These are phyloP conservation scores for Porcisia deanei DNA, from an alignment of 208 protist species.

Conservation along the genomic window DNA sequence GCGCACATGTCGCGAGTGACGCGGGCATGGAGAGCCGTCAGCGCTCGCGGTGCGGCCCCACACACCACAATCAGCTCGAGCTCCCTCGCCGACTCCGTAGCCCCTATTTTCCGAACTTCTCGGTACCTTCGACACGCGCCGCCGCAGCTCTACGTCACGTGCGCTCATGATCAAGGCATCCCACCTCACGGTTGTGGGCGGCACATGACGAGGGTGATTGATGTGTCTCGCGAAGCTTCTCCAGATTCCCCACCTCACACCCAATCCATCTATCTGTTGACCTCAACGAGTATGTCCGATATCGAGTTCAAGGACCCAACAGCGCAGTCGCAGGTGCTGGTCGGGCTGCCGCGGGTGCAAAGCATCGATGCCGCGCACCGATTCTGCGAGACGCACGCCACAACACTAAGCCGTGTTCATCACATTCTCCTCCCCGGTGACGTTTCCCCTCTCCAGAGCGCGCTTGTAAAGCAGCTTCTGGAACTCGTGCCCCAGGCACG, in stretches of 20 bases:
- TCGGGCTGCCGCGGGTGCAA: conserved; percentile 55
- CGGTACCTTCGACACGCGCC: conserved; percentile 72
- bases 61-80: background rate
- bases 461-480: conserved; percentile 43
- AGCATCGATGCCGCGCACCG: conserved; percentile 34
- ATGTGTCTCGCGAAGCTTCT: conserved; percentile 26
- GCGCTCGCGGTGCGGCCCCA: background rate
- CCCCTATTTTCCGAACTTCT: conserved; percentile 11
- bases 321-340: conserved; percentile 40
- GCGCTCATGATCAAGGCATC: conserved; percentile 24
- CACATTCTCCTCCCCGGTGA: conserved; percentile 55
- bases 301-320: conserved; percentile 35
- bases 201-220: conserved; percentile 66
- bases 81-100: conserved; percentile 16
- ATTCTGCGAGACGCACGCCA: conserved; percentile 49
- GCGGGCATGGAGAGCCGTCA: background rate
- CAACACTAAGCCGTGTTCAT: conserved; percentile 40
- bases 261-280: conserved; percentile 59
- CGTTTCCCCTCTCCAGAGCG: conserved; percentile 35
- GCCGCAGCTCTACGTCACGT: conserved; percentile 72
- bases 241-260: conserved; percentile 39
- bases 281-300: conserved; percentile 52
- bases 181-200: conserved; percentile 24
- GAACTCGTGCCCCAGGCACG: conserved; percentile 39
- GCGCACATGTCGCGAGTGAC: conserved; percentile 4